These are phyloP conservation scores for Cyclaneusma minus DNA, from an alignment of 2,329 filamentous ascomycete species.

Conservation along the genomic window DNA sequence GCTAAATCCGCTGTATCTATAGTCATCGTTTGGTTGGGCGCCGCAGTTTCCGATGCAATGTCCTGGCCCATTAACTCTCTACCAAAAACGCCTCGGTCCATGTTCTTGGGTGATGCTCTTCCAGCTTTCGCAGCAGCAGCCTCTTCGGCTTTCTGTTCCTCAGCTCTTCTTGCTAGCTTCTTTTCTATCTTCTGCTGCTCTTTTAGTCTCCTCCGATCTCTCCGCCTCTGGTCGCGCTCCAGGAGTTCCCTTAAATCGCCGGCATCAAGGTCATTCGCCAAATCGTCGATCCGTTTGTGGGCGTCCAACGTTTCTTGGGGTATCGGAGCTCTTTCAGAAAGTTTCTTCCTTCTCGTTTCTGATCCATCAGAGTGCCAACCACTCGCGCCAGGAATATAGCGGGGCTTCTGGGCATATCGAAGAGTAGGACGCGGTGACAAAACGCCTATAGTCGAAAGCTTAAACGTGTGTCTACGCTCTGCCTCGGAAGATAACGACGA, in stretches of 20 bases:
- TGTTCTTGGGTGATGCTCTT: slow-evolving; percentile 35
- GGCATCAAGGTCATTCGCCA: slow-evolving; percentile 77
- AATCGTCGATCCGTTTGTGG: slow-evolving; percentile 47
- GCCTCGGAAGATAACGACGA: slow-evolving; percentile 63
- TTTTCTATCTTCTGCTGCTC: slow-evolving; percentile 54
- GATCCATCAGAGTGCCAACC: slow-evolving; percentile 24
- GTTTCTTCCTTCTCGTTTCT: slow-evolving; percentile 32
- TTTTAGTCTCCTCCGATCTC: slow-evolving; percentile 54
- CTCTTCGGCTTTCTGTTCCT: slow-evolving; percentile 46
- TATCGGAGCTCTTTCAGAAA: slow-evolving; percentile 34
- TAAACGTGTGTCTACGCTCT: slow-evolving; percentile 57
- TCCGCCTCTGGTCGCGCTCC: slow-evolving; percentile 72
- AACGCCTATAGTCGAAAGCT: slow-evolving; percentile 64
- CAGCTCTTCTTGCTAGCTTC: slow-evolving; percentile 48
- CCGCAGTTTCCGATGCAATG: slow-evolving; percentile 38
- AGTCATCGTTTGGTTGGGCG: slow-evolving; percentile 36
- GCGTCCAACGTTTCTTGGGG: slow-evolving; percentile 44
- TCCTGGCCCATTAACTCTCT: slow-evolving; percentile 41
- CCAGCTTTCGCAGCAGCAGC: slow-evolving; percentile 35
- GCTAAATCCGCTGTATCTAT: slow-evolving; percentile 22
- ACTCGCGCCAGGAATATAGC: slow-evolving; percentile 31
- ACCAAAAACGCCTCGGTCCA: slow-evolving; percentile 44
- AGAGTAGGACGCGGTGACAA: slow-evolving; percentile 76
- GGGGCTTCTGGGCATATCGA: slow-evolving; percentile 52
- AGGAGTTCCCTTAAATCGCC: slow-evolving; percentile 74